A percentile compares a stretch with the other conserved stretches of the same genome.
phyloP scores from a whole-genome alignment of 2,329 filamentous ascomycete genomes.

The Thermoascus crustaceus region DNA sequence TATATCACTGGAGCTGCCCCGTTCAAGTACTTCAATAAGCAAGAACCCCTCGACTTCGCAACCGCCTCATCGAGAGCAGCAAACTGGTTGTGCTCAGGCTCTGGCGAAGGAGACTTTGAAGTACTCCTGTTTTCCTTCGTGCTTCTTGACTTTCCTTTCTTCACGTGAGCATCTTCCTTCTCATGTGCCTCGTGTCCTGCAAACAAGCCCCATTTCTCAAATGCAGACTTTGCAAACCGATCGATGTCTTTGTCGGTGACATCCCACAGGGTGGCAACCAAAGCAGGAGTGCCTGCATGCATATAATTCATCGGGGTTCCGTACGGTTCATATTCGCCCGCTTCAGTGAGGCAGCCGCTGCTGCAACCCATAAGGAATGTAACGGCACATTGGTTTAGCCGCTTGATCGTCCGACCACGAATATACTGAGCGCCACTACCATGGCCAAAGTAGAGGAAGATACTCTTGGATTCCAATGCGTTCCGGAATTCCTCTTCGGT shows the following conservation, averaged over 20 bases:
- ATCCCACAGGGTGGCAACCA: constrained; percentile 93
- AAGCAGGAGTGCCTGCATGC: constrained; percentile 73
- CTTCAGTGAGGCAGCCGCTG: constrained; percentile 70
- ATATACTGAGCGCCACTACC: constrained; percentile 94
- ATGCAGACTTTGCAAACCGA: constrained; percentile 69
- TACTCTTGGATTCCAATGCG: constrained; percentile 56
- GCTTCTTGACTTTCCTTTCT: constrained; percentile 20
- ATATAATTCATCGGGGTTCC: constrained; percentile 90
- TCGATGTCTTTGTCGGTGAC: constrained; percentile 98
- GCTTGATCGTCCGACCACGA: constrained; percentile 70
- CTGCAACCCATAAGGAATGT: constrained; percentile 92
- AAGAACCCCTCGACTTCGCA: constrained; percentile 63
- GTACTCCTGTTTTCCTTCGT: constrained; percentile 14
- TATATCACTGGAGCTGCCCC: constrained; percentile 91
- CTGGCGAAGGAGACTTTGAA: constrained; percentile 19
- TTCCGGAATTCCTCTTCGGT: constrained; percentile 68
- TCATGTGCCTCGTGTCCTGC: constrained; percentile 25
- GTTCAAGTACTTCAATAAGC: constrained; percentile 83
- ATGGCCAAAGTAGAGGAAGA: constrained; percentile 92
- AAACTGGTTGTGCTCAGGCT: constrained; percentile 23
- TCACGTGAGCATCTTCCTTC: constrained; percentile 19
- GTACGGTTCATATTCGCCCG: constrained; percentile 82
- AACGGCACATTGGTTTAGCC: constrained; percentile 68
- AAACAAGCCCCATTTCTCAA: constrained; percentile 81
- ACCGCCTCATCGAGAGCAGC: constrained; percentile 73